phyloP scores from a whole-genome alignment of 768 basidiomycete species.

The Vishniacozyma victoriae region DNA sequence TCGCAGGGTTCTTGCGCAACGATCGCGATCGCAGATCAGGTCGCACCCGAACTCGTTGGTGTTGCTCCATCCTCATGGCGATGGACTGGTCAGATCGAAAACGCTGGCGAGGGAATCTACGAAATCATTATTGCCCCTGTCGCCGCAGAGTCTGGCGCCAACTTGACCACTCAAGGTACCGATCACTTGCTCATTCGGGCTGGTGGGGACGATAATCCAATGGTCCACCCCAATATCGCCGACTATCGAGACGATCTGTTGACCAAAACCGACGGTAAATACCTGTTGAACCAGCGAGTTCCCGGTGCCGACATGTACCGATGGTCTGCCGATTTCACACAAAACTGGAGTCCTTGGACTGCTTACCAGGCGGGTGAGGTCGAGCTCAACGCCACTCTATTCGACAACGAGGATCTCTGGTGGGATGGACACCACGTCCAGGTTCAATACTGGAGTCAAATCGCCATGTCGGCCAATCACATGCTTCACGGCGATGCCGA shows the following conservation, averaged over 20 bases:
- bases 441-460: conserved; percentile 82
- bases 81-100: conserved; percentile 67
- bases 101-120: conserved; percentile 77
- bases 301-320: conserved; percentile 80
- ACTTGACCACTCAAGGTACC: conserved; percentile 56
- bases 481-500: conserved; percentile 72
- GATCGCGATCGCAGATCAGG: conserved; percentile 49
- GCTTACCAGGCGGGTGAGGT: conserved; percentile 66
- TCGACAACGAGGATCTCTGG: conserved; percentile 54
- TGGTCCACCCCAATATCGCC: conserved; percentile 71
- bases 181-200: conserved; percentile 80
- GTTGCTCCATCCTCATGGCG: conserved; percentile 59
- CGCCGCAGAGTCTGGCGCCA: conserved; percentile 52
- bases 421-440: conserved; percentile 82
- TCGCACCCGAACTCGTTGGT: conserved; percentile 54
- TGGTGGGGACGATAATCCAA: conserved; percentile 65
- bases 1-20: conserved; percentile 38
- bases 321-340: conserved; percentile 79
- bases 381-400: conserved; percentile 57
- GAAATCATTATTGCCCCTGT: conserved; percentile 64
- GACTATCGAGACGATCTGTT: conserved; percentile 62
- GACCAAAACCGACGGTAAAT: conserved; percentile 57
- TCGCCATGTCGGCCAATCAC: conserved; percentile 58
- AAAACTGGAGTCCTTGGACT: conserved; percentile 74
- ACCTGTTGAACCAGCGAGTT: conserved; percentile 73